These are phyloP conservation scores for Lentinula novae-zelandiae DNA, from an alignment of 1,284 basidiomycete genomes.

Conservation along the genomic window DNA sequence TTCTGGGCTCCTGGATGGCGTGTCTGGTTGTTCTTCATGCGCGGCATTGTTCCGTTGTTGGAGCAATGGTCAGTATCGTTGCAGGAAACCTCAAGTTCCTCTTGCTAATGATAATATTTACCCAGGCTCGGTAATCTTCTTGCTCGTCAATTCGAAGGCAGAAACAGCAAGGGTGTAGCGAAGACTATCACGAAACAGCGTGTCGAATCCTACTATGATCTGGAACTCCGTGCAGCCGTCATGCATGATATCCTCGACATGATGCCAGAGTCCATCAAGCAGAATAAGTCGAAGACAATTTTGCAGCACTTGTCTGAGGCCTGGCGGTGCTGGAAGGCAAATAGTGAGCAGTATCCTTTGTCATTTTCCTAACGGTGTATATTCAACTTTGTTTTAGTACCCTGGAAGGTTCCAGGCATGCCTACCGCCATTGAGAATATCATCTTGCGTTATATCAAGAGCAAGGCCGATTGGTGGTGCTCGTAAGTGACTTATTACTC, in stretches of 20 bases:
- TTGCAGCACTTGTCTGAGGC: constrained; percentile 97
- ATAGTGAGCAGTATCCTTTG: constrained; percentile 52
- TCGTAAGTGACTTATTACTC: constrained; percentile 54
- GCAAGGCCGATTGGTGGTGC: constrained; percentile 99
- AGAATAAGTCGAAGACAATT: constrained; percentile 99
- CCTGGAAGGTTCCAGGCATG: constrained; percentile 97
- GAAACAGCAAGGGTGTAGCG: constrained; percentile 94
- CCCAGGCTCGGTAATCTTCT: constrained; percentile 90
- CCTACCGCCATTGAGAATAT: constrained; percentile 99
- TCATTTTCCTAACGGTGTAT: background rate
- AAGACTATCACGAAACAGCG: constrained; percentile 99
- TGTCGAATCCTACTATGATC: constrained; percentile 97
- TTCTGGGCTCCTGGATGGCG: constrained; percentile 99
- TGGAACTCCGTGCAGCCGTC: constrained; percentile 96
- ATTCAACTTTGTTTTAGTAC: constrained; percentile 41
- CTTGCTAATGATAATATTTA: background rate
- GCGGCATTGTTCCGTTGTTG: constrained; percentile 95
- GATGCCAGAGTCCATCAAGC: constrained; percentile 99
- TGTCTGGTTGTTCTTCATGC: constrained; percentile 99
- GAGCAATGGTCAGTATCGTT: constrained; percentile 73
- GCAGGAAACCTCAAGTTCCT: background rate
- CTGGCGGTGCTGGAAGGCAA: constrained; percentile 99
- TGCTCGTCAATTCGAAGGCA: constrained; percentile 96
- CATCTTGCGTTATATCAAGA: constrained; percentile 98
- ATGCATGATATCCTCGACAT: constrained; percentile 99